Conservation (phyloP, 805 yeast genomes). For the Hemisphaericaspora nanyangensis region DNA sequence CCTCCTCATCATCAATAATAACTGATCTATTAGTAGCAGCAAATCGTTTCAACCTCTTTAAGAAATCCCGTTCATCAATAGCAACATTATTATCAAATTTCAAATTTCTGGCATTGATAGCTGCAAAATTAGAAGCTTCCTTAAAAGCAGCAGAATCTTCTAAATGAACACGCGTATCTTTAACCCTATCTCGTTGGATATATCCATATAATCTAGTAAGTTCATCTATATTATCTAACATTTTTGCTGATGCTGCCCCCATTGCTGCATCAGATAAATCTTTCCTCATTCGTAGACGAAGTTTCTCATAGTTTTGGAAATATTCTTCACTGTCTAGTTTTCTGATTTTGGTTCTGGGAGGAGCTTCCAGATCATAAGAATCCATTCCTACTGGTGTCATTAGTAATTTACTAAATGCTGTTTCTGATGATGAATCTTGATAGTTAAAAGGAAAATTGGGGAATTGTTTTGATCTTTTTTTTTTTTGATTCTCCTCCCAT, state of each 20-base stretch:
- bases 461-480: no score
- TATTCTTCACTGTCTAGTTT: slow-evolving; percentile 13
- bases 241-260: slow-evolving; percentile 53
- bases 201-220: slow-evolving; percentile 8
- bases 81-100: slow-evolving; percentile 50
- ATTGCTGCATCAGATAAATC: slow-evolving; percentile 52
- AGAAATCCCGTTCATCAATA: slow-evolving; percentile 46
- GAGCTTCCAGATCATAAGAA: slow-evolving; percentile 1
- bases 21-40: slow-evolving; percentile 13
- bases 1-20: slow-evolving; percentile 11
- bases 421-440: neutral
- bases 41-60: slow-evolving; percentile 32
- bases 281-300: slow-evolving; percentile 19
- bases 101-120: slow-evolving; percentile 58
- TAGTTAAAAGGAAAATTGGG: no score
- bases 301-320: slow-evolving; percentile 23
- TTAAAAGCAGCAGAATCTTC: slow-evolving; percentile 62
- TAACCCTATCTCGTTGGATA: slow-evolving; percentile 25
- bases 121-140: slow-evolving; percentile 59
- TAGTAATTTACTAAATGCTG: neutral
- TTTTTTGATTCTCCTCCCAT: no score
- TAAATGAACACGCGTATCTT: slow-evolving; percentile 33
- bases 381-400: neutral
- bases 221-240: slow-evolving; percentile 19
- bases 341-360: neutral